Percentiles rank a stretch among this genome's conserved stretches.
These are phyloP conservation scores for Dunaliella primolecta DNA, from an alignment of 139 green algal genomes.

Conservation along the genomic window DNA sequence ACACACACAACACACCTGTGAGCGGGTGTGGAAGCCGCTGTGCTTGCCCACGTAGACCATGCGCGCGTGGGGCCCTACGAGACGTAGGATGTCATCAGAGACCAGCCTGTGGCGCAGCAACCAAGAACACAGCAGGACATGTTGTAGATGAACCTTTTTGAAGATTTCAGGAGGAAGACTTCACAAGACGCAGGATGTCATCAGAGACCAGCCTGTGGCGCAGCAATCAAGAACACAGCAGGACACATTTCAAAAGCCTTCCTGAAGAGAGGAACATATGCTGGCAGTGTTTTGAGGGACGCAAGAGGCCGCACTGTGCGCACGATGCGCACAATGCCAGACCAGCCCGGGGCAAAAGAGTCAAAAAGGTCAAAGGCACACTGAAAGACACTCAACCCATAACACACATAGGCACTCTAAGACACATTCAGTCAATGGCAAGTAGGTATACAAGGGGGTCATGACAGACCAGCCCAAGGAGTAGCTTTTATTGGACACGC, in stretches of 20 bases:
- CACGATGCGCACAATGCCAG: too few species aligned
- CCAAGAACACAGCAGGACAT: conserved; percentile 14
- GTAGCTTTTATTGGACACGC: too few species aligned
- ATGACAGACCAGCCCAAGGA: too few species aligned
- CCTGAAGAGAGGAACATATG: not conserved
- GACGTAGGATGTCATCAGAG: conserved; percentile 83
- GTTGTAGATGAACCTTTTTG: not conserved
- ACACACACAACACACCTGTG: conserved; percentile 62
- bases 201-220: conserved; percentile 80
- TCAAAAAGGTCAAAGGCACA: too few species aligned
- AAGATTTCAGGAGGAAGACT: not conserved
- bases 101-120: conserved; percentile 83
- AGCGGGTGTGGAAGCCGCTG: conserved; percentile 89
- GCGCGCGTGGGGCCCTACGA: conserved; percentile 65
- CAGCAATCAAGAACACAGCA: too few species aligned
- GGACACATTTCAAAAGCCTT: not conserved
- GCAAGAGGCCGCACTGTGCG: too few species aligned
- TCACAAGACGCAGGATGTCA: conserved; percentile 88
- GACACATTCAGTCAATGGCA: too few species aligned
- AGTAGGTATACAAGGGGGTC: too few species aligned
- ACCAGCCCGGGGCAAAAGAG: too few species aligned
- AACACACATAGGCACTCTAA: too few species aligned
- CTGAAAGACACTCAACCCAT: too few species aligned
- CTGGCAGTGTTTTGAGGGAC: not conserved
- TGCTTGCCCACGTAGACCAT: conserved; percentile 99